These are phyloP conservation scores for Eimeria falciformis DNA, from an alignment of 169 alveolate genomes.

Conservation along the genomic window DNA sequence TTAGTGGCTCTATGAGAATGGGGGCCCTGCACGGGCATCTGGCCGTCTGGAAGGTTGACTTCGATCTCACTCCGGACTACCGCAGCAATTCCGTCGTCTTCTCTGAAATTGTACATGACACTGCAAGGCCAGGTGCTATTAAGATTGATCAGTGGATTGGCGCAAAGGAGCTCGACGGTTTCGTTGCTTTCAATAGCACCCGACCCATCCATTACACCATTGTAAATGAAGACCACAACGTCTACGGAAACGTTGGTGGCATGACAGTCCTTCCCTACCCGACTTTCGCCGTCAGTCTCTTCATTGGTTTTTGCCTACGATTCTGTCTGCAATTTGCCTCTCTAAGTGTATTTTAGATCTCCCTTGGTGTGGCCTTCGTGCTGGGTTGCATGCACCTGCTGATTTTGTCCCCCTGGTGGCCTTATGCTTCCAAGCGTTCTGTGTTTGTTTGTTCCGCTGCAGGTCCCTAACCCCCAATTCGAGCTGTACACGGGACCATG, in stretches of 20 bases:
- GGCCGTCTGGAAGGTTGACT: constrained; percentile 84
- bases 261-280: constrained; percentile 78
- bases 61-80: constrained; percentile 81
- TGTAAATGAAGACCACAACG: constrained; percentile 80
- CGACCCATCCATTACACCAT: constrained; percentile 81
- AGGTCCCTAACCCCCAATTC: constrained; percentile 80
- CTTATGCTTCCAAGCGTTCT: not conserved
- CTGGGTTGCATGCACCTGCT: not conserved
- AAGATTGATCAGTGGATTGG: constrained; percentile 80
- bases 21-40: constrained; percentile 84
- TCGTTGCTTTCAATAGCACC: constrained; percentile 79
- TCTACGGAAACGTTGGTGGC: constrained; percentile 84
- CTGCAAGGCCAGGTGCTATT: constrained; percentile 81
- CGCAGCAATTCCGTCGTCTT: constrained; percentile 80
- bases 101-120: constrained; percentile 80
- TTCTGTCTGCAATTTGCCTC: not conserved
- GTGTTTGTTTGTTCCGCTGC: not conserved
- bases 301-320: not conserved
- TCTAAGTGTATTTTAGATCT: too few relatives aligned
- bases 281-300: constrained; percentile 62
- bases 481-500: constrained; percentile 85
- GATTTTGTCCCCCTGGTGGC: not conserved
- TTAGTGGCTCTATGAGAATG: constrained; percentile 83
- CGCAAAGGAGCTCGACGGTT: constrained; percentile 81
- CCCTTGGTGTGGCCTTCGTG: too few relatives aligned